Evolutionary conservation across 2,329 filamentous ascomycete genomes (phyloP), one percentile per base, ranked within the genome.

Genomic region (Fusarium solani-melongenae): DNA sequence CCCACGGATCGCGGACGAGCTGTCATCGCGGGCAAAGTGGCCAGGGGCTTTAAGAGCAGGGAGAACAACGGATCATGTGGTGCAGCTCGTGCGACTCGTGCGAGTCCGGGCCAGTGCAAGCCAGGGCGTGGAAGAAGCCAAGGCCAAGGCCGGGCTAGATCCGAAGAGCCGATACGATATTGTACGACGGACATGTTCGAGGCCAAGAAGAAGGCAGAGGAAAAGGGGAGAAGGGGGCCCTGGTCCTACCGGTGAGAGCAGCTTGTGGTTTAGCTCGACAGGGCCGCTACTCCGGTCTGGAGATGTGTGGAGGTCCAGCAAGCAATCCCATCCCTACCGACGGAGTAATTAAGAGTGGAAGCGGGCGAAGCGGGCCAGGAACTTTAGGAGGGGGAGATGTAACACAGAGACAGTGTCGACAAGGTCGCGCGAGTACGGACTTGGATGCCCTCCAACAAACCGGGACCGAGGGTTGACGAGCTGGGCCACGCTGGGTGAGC

Each of bases 361-460:
- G 61, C 46, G 46, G 51, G 49, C 24, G 24, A 62, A 49, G 69
- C 65, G 72, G 70, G 72, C 31, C 46, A 76, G 66, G 72, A 77
- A 74, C 74, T 75, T 77, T 76, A 69, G 76, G 72, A 75, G 71
- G 27, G 64, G 56, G 58, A 72, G 71, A 78, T 78, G 75, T 74
- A 72, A 77, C 76, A 55, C 17, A 64, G 39, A 53, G 33, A 74
- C 76, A 70, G 76, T 77, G 66, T 24, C 53, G 17, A 17, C 39
- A 27, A 24, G 53, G 53, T 24, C 17, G 5, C 56, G 58, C 56
- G 46, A 46, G 22, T 15, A 49, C 51, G 22, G 38, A 44, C 46
- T 39, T 24, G 41, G 29, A 24, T 22, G 12, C 59, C 15, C 31
- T 61, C 38, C 24, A 33, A 15, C 29, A 11, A 31, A 33, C 38